phyloP scores from a whole-genome alignment of 495 filamentous ascomycete genomes.

The Amphirosellinia nigrospora region DNA sequence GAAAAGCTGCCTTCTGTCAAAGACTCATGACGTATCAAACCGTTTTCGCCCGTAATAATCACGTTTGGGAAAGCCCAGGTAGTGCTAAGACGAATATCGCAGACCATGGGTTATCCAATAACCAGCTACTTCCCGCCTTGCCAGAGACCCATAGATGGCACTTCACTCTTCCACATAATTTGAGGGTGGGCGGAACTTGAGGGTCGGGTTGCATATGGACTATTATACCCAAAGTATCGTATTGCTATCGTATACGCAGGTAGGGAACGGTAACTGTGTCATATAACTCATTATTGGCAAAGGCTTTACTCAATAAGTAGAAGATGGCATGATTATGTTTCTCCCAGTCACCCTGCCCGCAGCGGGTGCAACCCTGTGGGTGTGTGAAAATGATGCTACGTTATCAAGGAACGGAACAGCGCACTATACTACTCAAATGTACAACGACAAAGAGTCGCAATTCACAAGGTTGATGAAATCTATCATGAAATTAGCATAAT shows the following conservation, averaged over 20 bases:
- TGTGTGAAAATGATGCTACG: neutral
- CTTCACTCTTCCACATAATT: neutral
- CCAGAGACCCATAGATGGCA: neutral
- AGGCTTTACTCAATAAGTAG: neutral
- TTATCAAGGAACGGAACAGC: no score
- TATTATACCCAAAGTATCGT: neutral
- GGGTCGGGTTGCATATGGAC: neutral
- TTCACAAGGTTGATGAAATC: neutral
- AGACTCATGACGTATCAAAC: neutral
- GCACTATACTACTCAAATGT: no score
- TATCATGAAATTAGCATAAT: neutral
- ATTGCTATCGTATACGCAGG: conserved; percentile 11
- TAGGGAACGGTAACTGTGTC: neutral
- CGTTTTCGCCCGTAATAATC: neutral
- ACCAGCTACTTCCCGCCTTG: no score
- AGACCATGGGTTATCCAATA: neutral
- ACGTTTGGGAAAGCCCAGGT: no score
- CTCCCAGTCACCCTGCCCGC: neutral
- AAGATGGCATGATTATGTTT: neutral
- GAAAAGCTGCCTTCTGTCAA: neutral
- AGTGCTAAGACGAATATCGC: neutral
- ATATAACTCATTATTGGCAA: neutral
- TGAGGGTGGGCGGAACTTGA: neutral
- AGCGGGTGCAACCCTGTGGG: neutral
- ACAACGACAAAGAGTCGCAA: neutral